Evolutionary conservation across 169 alveolate species (phyloP).

Genomic region (Plasmodium malariae): DNA sequence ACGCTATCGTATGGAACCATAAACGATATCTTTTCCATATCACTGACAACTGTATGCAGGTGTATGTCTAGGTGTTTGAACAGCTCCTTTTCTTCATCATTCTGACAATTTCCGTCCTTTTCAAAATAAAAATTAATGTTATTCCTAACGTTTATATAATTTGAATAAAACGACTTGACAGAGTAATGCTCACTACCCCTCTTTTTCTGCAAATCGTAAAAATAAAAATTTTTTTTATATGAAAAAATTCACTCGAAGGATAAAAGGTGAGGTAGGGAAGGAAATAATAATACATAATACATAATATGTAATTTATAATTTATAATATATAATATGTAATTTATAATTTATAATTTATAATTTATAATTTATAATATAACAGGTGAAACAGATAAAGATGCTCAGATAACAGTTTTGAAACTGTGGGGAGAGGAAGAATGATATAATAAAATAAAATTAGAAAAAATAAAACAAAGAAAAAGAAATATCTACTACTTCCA

Average conservation of each 20-base stretch:
- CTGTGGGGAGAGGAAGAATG: too few species aligned
- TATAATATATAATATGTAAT: too few species aligned
- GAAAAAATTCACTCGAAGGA: neutral
- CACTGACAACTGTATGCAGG: conserved; percentile 20
- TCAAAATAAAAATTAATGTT: conserved; percentile 29
- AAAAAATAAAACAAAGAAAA: too few species aligned
- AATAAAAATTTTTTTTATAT: neutral
- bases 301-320: too few species aligned
- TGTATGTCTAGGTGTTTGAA: conserved; percentile 14
- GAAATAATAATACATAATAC: neutral
- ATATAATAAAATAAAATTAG: too few species aligned
- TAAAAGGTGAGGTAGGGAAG: neutral
- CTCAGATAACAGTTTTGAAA: too few species aligned
- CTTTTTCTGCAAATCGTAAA: neutral
- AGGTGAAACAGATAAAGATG: too few species aligned
- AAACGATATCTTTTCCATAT: conserved; percentile 26
- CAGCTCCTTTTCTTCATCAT: too few species aligned
- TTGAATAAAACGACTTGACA: conserved; percentile 14
- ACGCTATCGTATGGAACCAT: conserved; percentile 54
- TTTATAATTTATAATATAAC: too few species aligned
- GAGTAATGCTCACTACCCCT: neutral
- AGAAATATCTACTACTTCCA: too few species aligned
- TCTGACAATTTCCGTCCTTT: neutral
- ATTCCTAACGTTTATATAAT: neutral
- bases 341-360: too few species aligned